Percentiles rank a stretch among this genome's conserved stretches.
Evolutionary conservation across 257 asterid species (phyloP).

Genomic region (Capsicum rhomboideum): DNA sequence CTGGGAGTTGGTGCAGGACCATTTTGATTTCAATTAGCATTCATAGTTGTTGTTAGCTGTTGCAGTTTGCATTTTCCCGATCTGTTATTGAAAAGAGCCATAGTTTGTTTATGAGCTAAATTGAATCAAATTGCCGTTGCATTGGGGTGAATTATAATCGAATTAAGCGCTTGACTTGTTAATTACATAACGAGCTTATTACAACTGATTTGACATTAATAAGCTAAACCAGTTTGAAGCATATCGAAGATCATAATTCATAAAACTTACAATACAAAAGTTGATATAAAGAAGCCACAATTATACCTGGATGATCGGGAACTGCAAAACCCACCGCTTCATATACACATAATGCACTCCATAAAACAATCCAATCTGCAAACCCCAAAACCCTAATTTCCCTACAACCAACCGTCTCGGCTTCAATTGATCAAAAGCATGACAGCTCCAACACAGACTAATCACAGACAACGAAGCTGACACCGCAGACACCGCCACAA

Average conservation of each 20-base stretch:
- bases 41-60: background rate
- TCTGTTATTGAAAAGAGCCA: background rate
- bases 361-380: constrained; percentile 50
- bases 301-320: constrained; percentile 85
- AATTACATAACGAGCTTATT: background rate
- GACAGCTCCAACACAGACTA: constrained; percentile 60
- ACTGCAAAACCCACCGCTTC: constrained; percentile 71
- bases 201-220: background rate
- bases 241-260: background rate
- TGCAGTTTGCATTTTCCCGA: background rate
- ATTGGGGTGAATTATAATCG: background rate
- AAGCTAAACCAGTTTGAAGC: background rate
- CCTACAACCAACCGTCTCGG: constrained; percentile 21
- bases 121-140: background rate
- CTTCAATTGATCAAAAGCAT: constrained; percentile 16
- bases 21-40: background rate
- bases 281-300: background rate
- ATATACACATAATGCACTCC: constrained; percentile 55
- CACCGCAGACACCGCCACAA: constrained; percentile 40
- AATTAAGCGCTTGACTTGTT: background rate
- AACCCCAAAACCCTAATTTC: constrained; percentile 64
- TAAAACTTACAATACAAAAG: background rate
- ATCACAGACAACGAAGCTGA: constrained; percentile 34
- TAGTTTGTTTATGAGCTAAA: background rate
- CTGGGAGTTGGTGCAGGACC: background rate